Evolutionary conservation across 495 filamentous ascomycete species (phyloP), one percentile per base, ranked within the genome.

Genomic region (Podospora comata): DNA sequence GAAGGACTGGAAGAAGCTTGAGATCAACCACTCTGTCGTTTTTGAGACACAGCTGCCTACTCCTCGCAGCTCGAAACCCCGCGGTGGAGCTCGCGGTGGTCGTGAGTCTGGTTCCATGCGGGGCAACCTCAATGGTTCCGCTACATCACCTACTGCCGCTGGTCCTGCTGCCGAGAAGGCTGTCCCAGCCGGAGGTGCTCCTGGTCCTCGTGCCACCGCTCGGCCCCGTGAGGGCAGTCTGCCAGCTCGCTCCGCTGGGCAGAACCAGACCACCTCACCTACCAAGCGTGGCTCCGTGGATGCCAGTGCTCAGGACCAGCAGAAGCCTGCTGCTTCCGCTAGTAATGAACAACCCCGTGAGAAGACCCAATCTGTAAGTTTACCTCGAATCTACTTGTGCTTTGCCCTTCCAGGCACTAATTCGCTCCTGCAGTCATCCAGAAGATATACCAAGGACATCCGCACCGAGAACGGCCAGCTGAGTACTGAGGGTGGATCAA

Each of bases 31-130:
- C 2, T 89, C 83, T 56, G 90, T 93, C 27, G 86, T 89, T n/a
- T 97, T 94, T 78, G 89, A 89, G 75, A 97, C 93, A 0, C 90
- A 88, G 5, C 74, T 96, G 48, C 91, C 92, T 6, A 78, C 78
- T 26, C 28, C 60, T 60, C 80, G 83, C 67, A 85, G 84, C 58
- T 85, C 87, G 16, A 84, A 90, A 76, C 88, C 86, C 69, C 86
- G 85, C 67, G 82, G 82, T 68, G 85, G 84, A 48, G 76, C 84
- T 59, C 85, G 90, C 66, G 87, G 85, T 57, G 84, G 80, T 20
- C 77, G 80, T 63, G 84, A 82, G 65, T 76, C 76, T 4, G 71
- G 66, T 9, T 68, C 73, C 4, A 67, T 72, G 62, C 56, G 73
- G 20, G 73, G 71, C 20, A 70, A 63, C 60, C 71, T 74, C 53